Base-by-base conservation (phyloP, 2,329 filamentous ascomycete genomes). In the Achaetomium macrosporum region DNA sequence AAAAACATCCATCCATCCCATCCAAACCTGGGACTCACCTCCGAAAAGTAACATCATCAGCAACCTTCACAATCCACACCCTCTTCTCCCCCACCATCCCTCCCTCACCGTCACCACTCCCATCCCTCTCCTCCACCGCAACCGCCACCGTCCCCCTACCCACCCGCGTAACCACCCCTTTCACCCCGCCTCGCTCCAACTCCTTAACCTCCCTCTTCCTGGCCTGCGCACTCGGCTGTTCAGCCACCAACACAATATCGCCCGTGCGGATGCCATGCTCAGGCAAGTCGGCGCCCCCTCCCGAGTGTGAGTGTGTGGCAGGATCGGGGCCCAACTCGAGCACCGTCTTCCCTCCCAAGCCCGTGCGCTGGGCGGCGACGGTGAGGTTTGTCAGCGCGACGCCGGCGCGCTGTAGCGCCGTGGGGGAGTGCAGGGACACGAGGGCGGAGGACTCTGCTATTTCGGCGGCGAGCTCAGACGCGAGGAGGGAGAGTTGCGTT, bases 291-390 rank as follows among this genome's bases (percentile, higher is more conserved):
- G 17, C 64, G n/a, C n/a, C n/a, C n/a, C n/a, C n/a, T n/a, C n/a
- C n/a, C n/a, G n/a, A n/a, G n/a, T n/a, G n/a, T n/a, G n/a, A n/a
- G n/a, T n/a, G n/a, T n/a, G 81, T 71, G 64, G 96, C 92, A 0
- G 82, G 74, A 15, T 73, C 72, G 1, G 72, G 69, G 1, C 73
- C 74, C 6, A 99, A 82, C 68, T 96, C 91, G 3, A 96, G 73
- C 1, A 99, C 86, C 0, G 88, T 90, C 59, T 90, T 88, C n/a
- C 93, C 93, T 15, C 91, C 93, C 36, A 96, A 76, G 0, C 93
- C 93, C 0, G 93, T 99, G 30, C 91, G 85, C 65, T 88, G 87
- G 16, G 87, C 85, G 11, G 79, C 75, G 33, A 95, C 73, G 31
- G 81, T 73, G 9, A 97, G 81, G 68, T 91, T 92, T 15, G 83